phyloP scores from a whole-genome alignment of 1,139 yeast genomes.

The Saccharomyces hybrid region DNA sequence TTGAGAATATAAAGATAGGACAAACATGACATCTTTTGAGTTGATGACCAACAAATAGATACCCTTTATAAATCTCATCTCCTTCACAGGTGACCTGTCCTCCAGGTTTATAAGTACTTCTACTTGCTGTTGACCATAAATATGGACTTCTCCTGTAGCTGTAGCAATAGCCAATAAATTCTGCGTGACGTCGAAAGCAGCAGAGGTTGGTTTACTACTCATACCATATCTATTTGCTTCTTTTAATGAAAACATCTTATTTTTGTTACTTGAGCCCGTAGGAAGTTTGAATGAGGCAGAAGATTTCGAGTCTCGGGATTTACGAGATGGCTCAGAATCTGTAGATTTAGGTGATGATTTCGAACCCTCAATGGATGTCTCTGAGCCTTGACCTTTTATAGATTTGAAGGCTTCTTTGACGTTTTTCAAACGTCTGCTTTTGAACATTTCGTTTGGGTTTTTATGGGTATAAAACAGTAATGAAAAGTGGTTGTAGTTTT shows the following conservation, averaged over 20 bases:
- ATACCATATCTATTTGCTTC: conserved; percentile 47
- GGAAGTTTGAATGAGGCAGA: not conserved
- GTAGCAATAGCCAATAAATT: conserved; percentile 79
- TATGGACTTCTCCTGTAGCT: conserved; percentile 57
- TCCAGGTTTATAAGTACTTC: conserved; percentile 58
- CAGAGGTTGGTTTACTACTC: conserved; percentile 49
- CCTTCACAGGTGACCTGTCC: conserved; percentile 45
- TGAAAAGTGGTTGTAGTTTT: not conserved
- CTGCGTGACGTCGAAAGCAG: conserved; percentile 85
- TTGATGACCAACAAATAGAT: conserved; percentile 69
- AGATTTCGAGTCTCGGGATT: not conserved
- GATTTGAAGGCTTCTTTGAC: conserved; percentile 49
- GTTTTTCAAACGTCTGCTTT: conserved; percentile 42
- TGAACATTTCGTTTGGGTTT: conserved; percentile 36
- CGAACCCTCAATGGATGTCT: not conserved
- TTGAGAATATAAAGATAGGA: conserved; percentile 63
- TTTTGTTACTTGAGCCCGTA: conserved; percentile 1
- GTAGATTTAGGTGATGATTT: not conserved
- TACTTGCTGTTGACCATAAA: conserved; percentile 79
- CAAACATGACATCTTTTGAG: conserved; percentile 46
- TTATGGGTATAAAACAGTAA: not conserved
- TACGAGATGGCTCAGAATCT: not conserved
- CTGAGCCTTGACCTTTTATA: conserved; percentile 6
- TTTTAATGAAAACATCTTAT: conserved; percentile 35
- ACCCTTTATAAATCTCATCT: conserved; percentile 66